These are phyloP conservation scores for Stenogyne calaminthoides DNA, from an alignment of 305 asterid genomes.

Conservation along the genomic window DNA sequence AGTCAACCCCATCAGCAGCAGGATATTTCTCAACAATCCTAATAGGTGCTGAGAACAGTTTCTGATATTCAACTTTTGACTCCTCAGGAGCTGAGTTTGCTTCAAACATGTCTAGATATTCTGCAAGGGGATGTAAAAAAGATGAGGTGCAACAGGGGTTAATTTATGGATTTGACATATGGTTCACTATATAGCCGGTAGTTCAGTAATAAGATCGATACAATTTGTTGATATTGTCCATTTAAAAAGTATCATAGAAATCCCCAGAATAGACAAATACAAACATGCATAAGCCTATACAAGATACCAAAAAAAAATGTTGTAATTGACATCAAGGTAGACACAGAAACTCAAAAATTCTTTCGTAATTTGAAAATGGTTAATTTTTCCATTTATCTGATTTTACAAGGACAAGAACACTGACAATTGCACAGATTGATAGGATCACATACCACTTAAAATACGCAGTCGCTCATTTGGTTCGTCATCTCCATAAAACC, in stretches of 20 bases:
- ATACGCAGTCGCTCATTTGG: constrained; percentile 82
- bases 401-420: constrained; percentile 5
- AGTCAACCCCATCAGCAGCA: constrained; percentile 82
- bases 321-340: neutral
- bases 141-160: neutral
- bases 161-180: constrained; percentile 11
- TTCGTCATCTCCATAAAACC: constrained; percentile 99
- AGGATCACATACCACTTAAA: constrained; percentile 67
- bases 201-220: constrained; percentile 19
- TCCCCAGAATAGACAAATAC: constrained; percentile 13
- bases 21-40: constrained; percentile 91
- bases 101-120: constrained; percentile 86
- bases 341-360: neutral
- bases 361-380: neutral
- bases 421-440: constrained; percentile 9
- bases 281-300: neutral
- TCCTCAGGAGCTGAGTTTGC: constrained; percentile 89
- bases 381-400: constrained; percentile 10
- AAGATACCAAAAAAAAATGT: constrained; percentile 5
- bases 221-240: constrained; percentile 13
- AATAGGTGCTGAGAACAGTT: constrained; percentile 75
- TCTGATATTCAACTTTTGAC: constrained; percentile 73
- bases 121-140: constrained; percentile 38
- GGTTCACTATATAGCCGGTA: neutral
- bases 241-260: constrained; percentile 9